Percentiles rank a stretch among this genome's conserved stretches.
Conservation (phyloP, 1,284 basidiomycete genomes). For the Sphagnurus paluster region DNA sequence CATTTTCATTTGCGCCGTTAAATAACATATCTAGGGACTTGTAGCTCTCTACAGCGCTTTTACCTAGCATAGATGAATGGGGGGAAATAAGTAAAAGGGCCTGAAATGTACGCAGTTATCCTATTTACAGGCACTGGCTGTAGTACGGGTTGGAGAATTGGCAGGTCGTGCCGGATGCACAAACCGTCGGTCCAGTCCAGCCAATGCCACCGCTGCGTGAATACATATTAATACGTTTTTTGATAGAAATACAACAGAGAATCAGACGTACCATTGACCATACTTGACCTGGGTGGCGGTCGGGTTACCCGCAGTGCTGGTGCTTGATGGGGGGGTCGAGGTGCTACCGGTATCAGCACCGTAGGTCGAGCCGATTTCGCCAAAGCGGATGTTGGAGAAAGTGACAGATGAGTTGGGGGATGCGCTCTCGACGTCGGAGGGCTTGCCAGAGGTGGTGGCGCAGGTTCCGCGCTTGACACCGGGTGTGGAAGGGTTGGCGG, state of each 20-base stretch:
- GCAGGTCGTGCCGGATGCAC: slow-evolving; percentile 1
- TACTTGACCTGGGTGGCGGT: slow-evolving; percentile 5
- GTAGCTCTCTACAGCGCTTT: too few species aligned
- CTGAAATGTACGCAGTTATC: too few species aligned
- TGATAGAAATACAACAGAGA: not conserved
- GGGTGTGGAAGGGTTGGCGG: slow-evolving; percentile 36
- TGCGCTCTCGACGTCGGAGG: slow-evolving; percentile 43
- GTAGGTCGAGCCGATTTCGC: slow-evolving; percentile 51
- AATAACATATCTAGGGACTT: too few species aligned
- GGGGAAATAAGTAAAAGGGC: too few species aligned
- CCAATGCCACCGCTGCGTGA: not conserved
- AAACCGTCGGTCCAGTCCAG: not conserved
- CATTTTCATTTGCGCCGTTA: too few species aligned
- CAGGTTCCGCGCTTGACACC: slow-evolving; percentile 56
- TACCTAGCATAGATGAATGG: too few species aligned
- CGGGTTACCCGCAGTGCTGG: not conserved
- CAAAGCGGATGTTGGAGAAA: slow-evolving; percentile 59
- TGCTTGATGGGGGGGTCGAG: not conserved
- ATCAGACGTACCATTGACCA: slow-evolving; percentile 10
- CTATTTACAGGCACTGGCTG: slow-evolving; percentile 4
- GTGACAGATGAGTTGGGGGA: slow-evolving; percentile 41
- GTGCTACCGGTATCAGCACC: not conserved
- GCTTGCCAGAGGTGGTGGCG: slow-evolving; percentile 45
- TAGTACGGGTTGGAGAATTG: not conserved
- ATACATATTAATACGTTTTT: too few species aligned